These are phyloP conservation scores for Cytospora schulzeri DNA, from an alignment of 2,329 filamentous ascomycete genomes.

Conservation along the genomic window DNA sequence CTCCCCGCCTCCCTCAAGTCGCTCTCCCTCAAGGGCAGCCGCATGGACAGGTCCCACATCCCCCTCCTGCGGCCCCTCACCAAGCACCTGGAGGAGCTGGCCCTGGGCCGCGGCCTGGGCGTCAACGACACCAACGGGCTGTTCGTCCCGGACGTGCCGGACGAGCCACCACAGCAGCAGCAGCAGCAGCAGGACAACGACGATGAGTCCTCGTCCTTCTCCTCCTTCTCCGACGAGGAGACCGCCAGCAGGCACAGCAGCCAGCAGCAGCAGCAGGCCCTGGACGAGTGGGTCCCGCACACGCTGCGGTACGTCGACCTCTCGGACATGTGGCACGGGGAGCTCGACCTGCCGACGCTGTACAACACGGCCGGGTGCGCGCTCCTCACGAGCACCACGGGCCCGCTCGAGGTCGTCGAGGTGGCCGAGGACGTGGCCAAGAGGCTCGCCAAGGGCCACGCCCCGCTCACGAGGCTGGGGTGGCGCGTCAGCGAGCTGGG, in stretches of 20 bases:
- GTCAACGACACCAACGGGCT: constrained; percentile 66
- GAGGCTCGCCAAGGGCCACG: constrained; percentile 63
- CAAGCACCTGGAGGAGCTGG: constrained; percentile 75
- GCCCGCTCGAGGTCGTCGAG: constrained; percentile 76
- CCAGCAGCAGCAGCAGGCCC: constrained; percentile 29
- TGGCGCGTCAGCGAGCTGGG: constrained; percentile 75
- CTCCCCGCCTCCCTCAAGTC: constrained; percentile 71
- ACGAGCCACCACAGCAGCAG: constrained; percentile 21
- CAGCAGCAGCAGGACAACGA: background rate
- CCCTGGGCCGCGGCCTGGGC: constrained; percentile 68
- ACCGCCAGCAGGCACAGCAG: constrained; percentile 25
- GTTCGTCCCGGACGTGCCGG: constrained; percentile 56
- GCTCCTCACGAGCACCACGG: constrained; percentile 61
- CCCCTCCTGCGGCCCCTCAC: constrained; percentile 64
- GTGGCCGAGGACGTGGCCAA: constrained; percentile 69
- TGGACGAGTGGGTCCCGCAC: constrained; percentile 53
- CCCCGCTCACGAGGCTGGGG: constrained; percentile 61
- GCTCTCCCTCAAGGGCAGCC: constrained; percentile 74
- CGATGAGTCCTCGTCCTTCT: background rate
- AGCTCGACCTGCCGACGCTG: constrained; percentile 59
- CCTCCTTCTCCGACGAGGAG: constrained; percentile 4
- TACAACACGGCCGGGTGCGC: constrained; percentile 51
- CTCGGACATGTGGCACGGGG: constrained; percentile 67
- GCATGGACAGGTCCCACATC: constrained; percentile 67
- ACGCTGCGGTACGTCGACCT: constrained; percentile 76